These are phyloP conservation scores for Albugo candida DNA, from an alignment of 352 stramenopile species.

Conservation along the genomic window DNA sequence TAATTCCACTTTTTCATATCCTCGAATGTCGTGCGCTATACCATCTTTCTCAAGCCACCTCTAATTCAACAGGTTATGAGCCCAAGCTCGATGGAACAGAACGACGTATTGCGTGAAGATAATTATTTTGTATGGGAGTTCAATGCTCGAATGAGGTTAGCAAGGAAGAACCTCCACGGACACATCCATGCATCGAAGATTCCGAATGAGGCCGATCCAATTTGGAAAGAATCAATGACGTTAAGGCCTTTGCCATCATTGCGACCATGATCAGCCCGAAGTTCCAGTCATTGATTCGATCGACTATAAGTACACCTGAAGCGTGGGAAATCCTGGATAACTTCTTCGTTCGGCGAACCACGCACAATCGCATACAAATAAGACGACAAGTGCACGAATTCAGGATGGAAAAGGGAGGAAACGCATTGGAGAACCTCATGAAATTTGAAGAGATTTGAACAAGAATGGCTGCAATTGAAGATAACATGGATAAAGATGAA, in stretches of 20 bases:
- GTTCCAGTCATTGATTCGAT: slow-evolving; percentile 6
- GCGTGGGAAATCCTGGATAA: slow-evolving; percentile 6
- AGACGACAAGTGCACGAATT: slow-evolving; percentile 10
- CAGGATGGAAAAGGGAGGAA: neutral
- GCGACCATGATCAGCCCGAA: neutral
- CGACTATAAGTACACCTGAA: neutral
- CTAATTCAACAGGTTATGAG: too few species aligned
- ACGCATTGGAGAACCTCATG: slow-evolving; percentile 10
- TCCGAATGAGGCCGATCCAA: neutral
- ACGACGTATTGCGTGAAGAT: too few species aligned
- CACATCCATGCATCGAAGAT: slow-evolving; percentile 2
- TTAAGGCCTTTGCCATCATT: neutral
- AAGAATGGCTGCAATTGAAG: slow-evolving; percentile 3
- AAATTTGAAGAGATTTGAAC: slow-evolving; percentile 10
- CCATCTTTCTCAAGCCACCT: too few species aligned
- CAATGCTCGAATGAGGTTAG: neutral
- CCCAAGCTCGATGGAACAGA: too few species aligned
- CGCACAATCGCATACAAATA: slow-evolving; percentile 11
- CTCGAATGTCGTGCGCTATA: too few species aligned
- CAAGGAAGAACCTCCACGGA: neutral
- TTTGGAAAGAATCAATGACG: neutral
- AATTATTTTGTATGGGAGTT: neutral
- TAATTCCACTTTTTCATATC: too few species aligned
- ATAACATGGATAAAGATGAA: slow-evolving; percentile 6
- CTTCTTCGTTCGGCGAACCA: slow-evolving; percentile 11